Conservation (phyloP, 441 rosid genomes). For the Manihot esculenta region DNA sequence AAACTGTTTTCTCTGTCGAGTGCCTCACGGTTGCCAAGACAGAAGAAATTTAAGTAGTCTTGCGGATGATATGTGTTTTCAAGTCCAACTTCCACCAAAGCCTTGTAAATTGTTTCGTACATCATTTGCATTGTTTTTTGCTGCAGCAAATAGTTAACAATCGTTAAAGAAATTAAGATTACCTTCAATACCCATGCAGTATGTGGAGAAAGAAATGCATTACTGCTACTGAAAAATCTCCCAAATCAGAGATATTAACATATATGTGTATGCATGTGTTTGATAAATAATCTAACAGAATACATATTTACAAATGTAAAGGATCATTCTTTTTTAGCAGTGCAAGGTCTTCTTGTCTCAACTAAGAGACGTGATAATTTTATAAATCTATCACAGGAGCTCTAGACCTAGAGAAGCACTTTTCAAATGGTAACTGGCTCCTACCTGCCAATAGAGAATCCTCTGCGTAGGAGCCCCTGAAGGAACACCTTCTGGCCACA, state of each 20-base stretch:
- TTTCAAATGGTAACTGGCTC: not conserved
- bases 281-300: not conserved
- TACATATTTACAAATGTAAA: not conserved
- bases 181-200: too few relatives aligned
- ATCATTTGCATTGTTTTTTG: conserved; percentile 96
- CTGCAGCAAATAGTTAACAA: conserved; percentile 40
- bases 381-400: not conserved
- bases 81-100: conserved; percentile 77
- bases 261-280: not conserved
- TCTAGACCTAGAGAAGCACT: not conserved
- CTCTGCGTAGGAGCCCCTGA: conserved; percentile 76
- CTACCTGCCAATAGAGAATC: conserved; percentile 96
- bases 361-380: not conserved
- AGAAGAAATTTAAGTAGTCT: conserved; percentile 88
- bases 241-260: too few relatives aligned
- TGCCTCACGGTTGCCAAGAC: conserved; percentile 86
- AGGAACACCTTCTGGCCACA: conserved; percentile 99
- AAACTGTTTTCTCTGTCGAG: conserved; percentile 29
- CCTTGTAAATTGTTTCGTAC: conserved; percentile 81
- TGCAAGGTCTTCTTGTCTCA: not conserved
- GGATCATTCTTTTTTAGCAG: not conserved
- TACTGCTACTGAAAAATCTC: too few relatives aligned
- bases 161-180: too few relatives aligned
- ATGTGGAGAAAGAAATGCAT: too few relatives aligned
- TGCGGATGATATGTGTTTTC: conserved; percentile 63